Percentiles rank a stretch among this genome's conserved stretches.
Evolutionary conservation across 2,329 filamentous ascomycete species (phyloP).

Genomic region (Fusarium drepaniforme): DNA sequence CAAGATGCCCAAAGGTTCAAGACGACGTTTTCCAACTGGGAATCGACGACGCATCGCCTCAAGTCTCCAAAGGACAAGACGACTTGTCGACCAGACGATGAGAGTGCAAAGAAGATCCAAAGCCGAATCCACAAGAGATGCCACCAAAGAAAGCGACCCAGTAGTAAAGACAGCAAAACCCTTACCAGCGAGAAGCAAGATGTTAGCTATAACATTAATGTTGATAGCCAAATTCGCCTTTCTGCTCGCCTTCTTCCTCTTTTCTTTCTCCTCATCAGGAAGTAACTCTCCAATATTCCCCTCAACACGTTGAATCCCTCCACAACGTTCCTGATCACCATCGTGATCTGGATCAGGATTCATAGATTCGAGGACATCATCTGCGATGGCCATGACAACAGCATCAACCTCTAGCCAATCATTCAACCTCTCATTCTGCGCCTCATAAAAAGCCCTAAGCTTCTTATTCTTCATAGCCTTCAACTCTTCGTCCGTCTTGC

Average conservation of each 20-base stretch:
- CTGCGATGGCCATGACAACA: conserved; percentile 49
- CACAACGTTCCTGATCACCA: conserved; percentile 47
- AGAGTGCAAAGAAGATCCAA: conserved; percentile 83
- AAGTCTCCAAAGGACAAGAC: conserved; percentile 72
- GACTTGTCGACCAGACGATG: conserved; percentile 83
- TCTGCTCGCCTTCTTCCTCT: conserved; percentile 38
- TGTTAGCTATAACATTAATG: conserved; percentile 82
- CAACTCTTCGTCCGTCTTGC: conserved; percentile 46
- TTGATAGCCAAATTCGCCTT: conserved; percentile 75
- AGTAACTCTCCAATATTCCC: conserved; percentile 48
- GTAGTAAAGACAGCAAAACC: conserved; percentile 82
- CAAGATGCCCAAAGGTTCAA: conserved; percentile 82
- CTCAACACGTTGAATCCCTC: conserved; percentile 46
- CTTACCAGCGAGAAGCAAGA: conserved; percentile 79
- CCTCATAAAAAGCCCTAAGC: conserved; percentile 45
- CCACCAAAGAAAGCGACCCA: conserved; percentile 81
- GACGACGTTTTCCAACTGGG: conserved; percentile 75
- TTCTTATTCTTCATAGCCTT: conserved; percentile 45
- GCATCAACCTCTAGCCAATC: conserved; percentile 52
- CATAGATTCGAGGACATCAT: conserved; percentile 51
- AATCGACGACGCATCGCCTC: conserved; percentile 70
- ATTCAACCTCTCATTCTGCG: conserved; percentile 48
- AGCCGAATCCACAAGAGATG: conserved; percentile 80
- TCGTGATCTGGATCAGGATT: conserved; percentile 51
- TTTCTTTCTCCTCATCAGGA: conserved; percentile 47